Conservation (phyloP, 495 filamentous ascomycete genomes). For the Talaromyces borbonicus region DNA sequence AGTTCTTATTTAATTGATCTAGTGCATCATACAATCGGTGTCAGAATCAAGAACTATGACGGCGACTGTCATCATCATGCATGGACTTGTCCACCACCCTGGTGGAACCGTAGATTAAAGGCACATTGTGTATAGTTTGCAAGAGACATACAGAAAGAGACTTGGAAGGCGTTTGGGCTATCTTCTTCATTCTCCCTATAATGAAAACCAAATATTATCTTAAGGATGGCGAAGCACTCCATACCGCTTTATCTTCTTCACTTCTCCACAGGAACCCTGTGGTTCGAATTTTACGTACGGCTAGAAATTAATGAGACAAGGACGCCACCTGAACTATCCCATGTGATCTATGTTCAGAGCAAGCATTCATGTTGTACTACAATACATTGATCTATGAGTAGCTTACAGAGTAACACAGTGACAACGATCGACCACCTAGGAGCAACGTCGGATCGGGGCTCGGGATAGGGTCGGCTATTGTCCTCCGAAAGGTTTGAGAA, state of each 20-base stretch:
- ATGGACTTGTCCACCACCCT: background rate
- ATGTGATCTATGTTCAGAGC: background rate
- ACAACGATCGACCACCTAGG: background rate
- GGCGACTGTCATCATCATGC: background rate
- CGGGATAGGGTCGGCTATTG: background rate
- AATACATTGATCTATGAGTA: background rate
- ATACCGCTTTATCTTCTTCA: background rate
- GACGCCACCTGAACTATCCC: background rate
- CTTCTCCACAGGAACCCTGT: background rate
- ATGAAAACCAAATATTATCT: no score
- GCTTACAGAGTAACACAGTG: background rate
- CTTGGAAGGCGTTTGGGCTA: background rate
- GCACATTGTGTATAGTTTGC: background rate
- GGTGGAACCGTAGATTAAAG: background rate
- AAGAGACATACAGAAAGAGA: background rate
- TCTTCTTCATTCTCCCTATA: background rate
- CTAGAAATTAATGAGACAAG: background rate
- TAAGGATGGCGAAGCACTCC: no score
- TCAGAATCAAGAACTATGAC: background rate
- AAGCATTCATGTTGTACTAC: background rate
- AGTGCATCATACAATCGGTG: background rate
- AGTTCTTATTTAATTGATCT: background rate
- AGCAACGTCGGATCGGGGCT: background rate
- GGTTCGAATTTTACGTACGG: background rate
- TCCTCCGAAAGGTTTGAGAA: background rate